These are phyloP conservation scores for Scutellaria barbata DNA, from an alignment of 257 asterid genomes.

Conservation along the genomic window DNA sequence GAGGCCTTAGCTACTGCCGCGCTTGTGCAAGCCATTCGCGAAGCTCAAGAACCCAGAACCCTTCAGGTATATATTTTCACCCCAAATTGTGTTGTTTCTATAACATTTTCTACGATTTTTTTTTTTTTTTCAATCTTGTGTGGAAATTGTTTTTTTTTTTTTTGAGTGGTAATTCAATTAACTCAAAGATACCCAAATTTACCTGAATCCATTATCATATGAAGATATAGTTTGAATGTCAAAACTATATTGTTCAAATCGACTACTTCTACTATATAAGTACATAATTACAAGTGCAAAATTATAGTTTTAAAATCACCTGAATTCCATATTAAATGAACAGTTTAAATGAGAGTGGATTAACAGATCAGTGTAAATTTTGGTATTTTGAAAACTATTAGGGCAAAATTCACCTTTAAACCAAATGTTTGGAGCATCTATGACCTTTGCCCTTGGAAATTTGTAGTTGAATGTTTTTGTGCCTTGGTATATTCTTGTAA, in stretches of 20 bases:
- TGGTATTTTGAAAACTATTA: too few species aligned
- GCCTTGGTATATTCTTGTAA: background rate
- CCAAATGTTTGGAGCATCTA: too few species aligned
- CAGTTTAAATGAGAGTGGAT: too few species aligned
- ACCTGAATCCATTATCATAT: too few species aligned
- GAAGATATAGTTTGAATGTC: too few species aligned
- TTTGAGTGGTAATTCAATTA: background rate
- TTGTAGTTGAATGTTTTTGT: background rate
- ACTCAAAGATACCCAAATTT: background rate
- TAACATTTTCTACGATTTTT: background rate
- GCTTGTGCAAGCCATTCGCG: slow-evolving; percentile 92
- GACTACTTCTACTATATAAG: too few species aligned
- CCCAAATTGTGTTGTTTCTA: background rate
- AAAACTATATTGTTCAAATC: too few species aligned
- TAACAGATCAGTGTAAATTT: too few species aligned
- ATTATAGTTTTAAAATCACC: too few species aligned
- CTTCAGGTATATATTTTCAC: slow-evolving; percentile 63
- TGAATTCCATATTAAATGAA: too few species aligned
- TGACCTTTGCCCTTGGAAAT: background rate
- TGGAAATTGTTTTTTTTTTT: background rate
- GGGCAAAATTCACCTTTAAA: too few species aligned
- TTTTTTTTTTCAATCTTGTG: slow-evolving; percentile 4
- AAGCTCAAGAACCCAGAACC: slow-evolving; percentile 97
- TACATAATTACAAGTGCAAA: too few species aligned
- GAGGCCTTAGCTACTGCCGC: slow-evolving; percentile 99